These are phyloP conservation scores for Phialophora expanda DNA, from an alignment of 2,329 filamentous ascomycete genomes.

Conservation along the genomic window DNA sequence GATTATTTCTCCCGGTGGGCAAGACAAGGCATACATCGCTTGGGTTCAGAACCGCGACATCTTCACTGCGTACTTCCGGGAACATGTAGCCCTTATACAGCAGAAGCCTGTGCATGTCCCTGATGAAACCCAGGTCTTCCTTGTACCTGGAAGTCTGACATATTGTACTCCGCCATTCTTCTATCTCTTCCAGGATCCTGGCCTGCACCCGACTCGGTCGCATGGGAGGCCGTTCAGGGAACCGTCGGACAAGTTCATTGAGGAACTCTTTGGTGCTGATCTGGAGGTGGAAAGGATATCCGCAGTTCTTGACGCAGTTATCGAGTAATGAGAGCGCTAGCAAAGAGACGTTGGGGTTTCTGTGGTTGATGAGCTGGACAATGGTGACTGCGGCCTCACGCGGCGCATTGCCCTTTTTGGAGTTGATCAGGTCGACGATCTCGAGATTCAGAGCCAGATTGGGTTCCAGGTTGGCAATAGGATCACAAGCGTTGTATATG, in stretches of 20 bases:
- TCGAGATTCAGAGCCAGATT: conserved; percentile 96
- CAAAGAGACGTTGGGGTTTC: conserved; percentile 92
- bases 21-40: conserved; percentile 76
- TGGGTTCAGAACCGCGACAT: conserved; percentile 94
- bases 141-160: conserved; percentile 98
- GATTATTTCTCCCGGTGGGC: neutral
- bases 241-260: conserved; percentile 94
- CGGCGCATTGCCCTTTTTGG: conserved; percentile 93
- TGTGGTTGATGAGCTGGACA: conserved; percentile 92
- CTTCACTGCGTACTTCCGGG: conserved; percentile 86
- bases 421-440: conserved; percentile 94
- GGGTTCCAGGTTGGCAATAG: conserved; percentile 89
- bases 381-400: conserved; percentile 93
- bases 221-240: conserved; percentile 89
- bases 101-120: conserved; percentile 94
- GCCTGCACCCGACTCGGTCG: conserved; percentile 85
- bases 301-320: conserved; percentile 99
- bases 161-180: conserved; percentile 98
- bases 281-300: conserved; percentile 97
- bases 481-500: conserved; percentile 94
- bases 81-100: conserved; percentile 98
- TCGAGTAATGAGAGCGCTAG: conserved; percentile 83
- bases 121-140: conserved; percentile 92
- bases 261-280: conserved; percentile 99
- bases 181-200: conserved; percentile 92